Evolutionary conservation across 31 red algal species (phyloP).

Genomic region (Asparagopsis taxiformis): DNA sequence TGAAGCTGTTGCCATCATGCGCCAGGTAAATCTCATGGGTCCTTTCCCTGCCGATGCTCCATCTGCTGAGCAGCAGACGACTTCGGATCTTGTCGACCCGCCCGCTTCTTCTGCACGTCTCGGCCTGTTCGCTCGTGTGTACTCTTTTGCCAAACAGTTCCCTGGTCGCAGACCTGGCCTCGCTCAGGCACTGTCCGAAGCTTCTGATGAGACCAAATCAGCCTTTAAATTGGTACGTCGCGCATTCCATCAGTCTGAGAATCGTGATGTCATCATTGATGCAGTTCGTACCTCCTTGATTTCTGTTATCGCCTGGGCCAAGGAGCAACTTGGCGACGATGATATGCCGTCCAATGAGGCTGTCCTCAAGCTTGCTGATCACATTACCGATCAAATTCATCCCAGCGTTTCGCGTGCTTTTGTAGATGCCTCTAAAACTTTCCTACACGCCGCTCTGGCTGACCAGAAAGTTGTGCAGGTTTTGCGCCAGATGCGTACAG

Average conservation of each 20-base stretch:
- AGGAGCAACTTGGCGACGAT: not conserved
- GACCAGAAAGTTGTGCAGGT: not conserved
- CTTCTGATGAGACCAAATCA: not conserved
- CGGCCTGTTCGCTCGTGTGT: not conserved
- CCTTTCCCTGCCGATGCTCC: not conserved
- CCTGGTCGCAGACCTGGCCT: not conserved
- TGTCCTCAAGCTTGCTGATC: not conserved
- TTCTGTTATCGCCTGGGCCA: not conserved
- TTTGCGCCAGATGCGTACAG: not conserved
- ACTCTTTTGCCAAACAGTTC: not conserved
- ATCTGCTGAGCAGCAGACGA: not conserved
- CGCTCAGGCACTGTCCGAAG: not conserved
- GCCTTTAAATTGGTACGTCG: not conserved
- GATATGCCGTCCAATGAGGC: not conserved
- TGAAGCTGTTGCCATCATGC: not conserved
- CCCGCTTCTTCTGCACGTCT: not conserved
- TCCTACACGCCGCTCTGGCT: not conserved
- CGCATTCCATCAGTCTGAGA: not conserved
- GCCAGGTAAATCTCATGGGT: not conserved
- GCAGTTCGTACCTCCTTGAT: not conserved
- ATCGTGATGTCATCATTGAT: not conserved
- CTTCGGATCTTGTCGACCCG: not conserved
- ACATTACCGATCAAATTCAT: not conserved
- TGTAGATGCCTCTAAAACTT: not conserved
- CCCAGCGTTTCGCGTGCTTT: not conserved